These are phyloP conservation scores for Cicer judaicum DNA, from an alignment of 306 rosid genomes.

Conservation along the genomic window DNA sequence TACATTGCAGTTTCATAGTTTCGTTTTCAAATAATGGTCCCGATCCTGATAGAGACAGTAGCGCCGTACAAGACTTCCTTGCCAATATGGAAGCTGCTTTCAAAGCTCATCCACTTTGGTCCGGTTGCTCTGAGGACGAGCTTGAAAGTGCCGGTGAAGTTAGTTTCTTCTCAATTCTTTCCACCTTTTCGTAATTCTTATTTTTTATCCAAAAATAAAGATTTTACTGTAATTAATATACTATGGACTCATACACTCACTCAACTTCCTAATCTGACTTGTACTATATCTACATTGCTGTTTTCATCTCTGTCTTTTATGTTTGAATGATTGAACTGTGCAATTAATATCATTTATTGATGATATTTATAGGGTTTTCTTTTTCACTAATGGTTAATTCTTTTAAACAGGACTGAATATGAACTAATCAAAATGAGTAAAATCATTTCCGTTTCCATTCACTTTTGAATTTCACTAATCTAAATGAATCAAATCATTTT, in stretches of 20 bases:
- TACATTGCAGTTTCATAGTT: conserved; percentile 78
- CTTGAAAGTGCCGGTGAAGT: conserved; percentile 98
- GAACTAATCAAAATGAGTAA: not conserved
- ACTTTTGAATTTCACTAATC: not conserved
- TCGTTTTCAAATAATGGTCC: conserved; percentile 86
- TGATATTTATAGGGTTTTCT: conserved; percentile 3
- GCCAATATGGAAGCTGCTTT: conserved; percentile 90
- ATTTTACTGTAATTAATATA: conserved; percentile 17
- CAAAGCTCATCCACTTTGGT: conserved; percentile 95
- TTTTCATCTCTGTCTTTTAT: conserved; percentile 24
- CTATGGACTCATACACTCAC: conserved; percentile 1
- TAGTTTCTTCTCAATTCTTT: conserved; percentile 46
- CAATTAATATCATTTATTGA: conserved; percentile 8
- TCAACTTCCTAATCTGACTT: conserved; percentile 3
- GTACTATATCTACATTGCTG: conserved; percentile 5
- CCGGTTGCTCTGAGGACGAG: conserved; percentile 94
- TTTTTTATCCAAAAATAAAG: not conserved
- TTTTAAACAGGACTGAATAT: not conserved
- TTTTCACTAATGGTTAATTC: conserved; percentile 6
- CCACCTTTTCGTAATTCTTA: not conserved
- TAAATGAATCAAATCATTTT: too few relatives aligned
- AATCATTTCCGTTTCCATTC: not conserved
- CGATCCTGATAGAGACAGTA: conserved; percentile 88
- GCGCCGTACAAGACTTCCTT: conserved; percentile 77
- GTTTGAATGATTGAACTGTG: conserved; percentile 40